Percentiles rank a stretch among this genome's conserved stretches.
Conservation (phyloP, 352 stramenopile genomes). For the Globisporangium cederbergense region DNA sequence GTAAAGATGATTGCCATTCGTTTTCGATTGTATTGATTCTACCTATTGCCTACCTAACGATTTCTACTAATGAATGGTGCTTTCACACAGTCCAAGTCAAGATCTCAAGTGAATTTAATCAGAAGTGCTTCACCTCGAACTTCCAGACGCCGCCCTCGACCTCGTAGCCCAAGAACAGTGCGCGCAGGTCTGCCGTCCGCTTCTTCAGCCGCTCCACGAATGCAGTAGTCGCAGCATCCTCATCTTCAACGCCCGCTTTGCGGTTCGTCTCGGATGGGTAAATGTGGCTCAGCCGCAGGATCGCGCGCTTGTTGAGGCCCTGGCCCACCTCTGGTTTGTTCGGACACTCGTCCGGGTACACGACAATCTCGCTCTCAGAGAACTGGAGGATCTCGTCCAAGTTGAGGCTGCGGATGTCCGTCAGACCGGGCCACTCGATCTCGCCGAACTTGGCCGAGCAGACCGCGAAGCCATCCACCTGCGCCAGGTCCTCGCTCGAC, state of each 20-base stretch:
- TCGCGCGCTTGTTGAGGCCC: constrained; percentile 45
- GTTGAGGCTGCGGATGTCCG: constrained; percentile 41
- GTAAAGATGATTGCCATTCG: neutral
- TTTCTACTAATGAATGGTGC: constrained; percentile 5
- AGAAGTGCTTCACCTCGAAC: constrained; percentile 51
- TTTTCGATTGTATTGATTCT: constrained; percentile 6
- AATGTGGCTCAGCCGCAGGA: constrained; percentile 33
- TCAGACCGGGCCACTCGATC: constrained; percentile 37
- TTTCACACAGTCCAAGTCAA: neutral
- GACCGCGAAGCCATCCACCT: constrained; percentile 40
- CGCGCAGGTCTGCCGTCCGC: constrained; percentile 31
- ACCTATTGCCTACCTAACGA: constrained; percentile 2
- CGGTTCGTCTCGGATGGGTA: constrained; percentile 20
- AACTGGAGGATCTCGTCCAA: constrained; percentile 45
- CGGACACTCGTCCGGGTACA: constrained; percentile 38
- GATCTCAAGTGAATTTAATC: constrained; percentile 1
- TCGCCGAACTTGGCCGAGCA: constrained; percentile 30
- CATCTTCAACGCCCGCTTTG: neutral
- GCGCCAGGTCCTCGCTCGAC: constrained; percentile 31
- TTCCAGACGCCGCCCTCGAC: constrained; percentile 33
- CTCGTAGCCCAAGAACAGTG: constrained; percentile 38
- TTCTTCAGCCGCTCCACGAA: constrained; percentile 38
- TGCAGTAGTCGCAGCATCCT: constrained; percentile 16
- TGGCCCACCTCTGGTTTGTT: constrained; percentile 35
- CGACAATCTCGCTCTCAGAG: constrained; percentile 32